Conservation (phyloP, 257 asterid species). For the Capsicum baccatum region DNA sequence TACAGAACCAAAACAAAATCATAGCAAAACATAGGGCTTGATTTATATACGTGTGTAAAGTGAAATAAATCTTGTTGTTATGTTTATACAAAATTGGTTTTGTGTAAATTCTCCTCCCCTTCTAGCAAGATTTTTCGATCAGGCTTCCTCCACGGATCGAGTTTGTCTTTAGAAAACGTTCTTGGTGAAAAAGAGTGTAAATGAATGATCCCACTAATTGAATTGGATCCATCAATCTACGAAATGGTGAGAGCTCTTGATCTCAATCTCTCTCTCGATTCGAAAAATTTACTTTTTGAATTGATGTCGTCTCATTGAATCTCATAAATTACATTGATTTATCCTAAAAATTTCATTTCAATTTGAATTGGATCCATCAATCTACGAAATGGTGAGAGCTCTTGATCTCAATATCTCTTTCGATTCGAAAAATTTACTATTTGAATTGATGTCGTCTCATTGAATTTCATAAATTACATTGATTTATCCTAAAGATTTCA, state of each 20-base stretch:
- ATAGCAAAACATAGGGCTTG: conserved; percentile 57
- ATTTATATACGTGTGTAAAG: conserved; percentile 3
- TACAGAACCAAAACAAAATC: conserved; percentile 78
- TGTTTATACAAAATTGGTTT: neutral
- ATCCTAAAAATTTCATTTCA: too few relatives aligned
- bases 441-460: neutral
- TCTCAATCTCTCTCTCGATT: neutral
- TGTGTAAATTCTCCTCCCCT: neutral
- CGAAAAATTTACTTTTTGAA: neutral
- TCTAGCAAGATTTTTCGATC: neutral
- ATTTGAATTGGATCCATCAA: neutral
- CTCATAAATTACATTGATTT: neutral
- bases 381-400: neutral
- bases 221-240: neutral
- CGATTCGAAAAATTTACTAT: neutral
- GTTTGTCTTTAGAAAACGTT: neutral
- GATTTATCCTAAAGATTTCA: neutral
- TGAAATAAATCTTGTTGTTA: conserved; percentile 14
- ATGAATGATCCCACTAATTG: neutral
- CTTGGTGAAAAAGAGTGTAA: neutral
- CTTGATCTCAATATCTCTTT: neutral
- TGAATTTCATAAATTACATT: neutral
- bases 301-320: neutral
- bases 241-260: neutral
- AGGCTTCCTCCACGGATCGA: too few relatives aligned